Percentiles rank a stretch among this genome's conserved stretches.
Evolutionary conservation across 164 flowering plant species (phyloP).

Genomic region (Aristolochia contorta): DNA sequence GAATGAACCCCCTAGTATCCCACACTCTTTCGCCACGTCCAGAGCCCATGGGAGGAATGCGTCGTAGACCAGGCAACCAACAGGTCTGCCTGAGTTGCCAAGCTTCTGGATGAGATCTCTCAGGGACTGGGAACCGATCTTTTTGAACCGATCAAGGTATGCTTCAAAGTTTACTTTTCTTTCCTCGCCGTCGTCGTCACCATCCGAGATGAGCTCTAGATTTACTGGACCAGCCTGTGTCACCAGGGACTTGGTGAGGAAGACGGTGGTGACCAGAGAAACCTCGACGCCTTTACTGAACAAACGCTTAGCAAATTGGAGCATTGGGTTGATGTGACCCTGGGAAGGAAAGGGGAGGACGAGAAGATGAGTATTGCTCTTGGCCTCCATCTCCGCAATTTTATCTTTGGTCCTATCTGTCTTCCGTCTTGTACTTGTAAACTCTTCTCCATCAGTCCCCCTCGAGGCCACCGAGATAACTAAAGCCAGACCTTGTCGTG

Average conservation of each 20-base stretch:
- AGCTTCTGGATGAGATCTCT: conserved; percentile 1
- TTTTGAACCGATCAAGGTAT: conserved; percentile 7
- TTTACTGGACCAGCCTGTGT: too few relatives aligned
- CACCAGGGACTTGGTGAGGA: too few relatives aligned
- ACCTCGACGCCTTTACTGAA: neutral
- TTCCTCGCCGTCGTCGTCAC: neutral
- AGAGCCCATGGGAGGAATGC: too few relatives aligned
- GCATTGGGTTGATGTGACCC: conserved; percentile 26
- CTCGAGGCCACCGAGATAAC: too few relatives aligned
- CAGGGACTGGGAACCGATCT: neutral
- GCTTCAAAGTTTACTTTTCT: neutral
- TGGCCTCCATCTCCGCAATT: conserved; percentile 1
- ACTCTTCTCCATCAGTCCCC: too few relatives aligned
- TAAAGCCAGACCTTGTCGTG: too few relatives aligned
- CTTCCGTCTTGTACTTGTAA: too few relatives aligned
- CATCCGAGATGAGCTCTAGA: too few relatives aligned
- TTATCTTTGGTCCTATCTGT: too few relatives aligned
- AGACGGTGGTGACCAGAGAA: conserved; percentile 8
- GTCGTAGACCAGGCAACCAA: too few relatives aligned
- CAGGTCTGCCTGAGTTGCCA: conserved; percentile 1
- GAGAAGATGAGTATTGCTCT: conserved; percentile 11
- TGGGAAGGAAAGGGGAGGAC: conserved; percentile 17
- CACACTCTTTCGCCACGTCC: too few relatives aligned
- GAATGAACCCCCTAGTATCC: conserved; percentile 24
- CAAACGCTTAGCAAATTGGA: conserved; percentile 6